Base-by-base conservation (phyloP, 2,329 filamentous ascomycete species). In the Aspergillus sp. region DNA sequence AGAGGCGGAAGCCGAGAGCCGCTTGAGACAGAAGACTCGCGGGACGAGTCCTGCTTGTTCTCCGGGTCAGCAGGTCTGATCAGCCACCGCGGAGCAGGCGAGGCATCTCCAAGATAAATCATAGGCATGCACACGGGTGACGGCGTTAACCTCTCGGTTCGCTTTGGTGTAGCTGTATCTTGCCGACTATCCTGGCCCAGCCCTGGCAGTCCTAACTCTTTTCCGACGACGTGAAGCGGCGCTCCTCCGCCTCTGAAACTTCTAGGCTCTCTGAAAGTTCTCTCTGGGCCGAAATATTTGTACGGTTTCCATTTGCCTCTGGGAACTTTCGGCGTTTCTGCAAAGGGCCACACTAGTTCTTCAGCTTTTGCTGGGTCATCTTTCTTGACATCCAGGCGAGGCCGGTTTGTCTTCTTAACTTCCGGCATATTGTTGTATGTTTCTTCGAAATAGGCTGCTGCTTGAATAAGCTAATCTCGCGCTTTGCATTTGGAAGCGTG, bases 81-180 rank as follows among this genome's bases (percentile, higher is more conserved):
- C 30, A 66, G 31, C 66, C 66, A 68, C 15, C 66, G 61, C 25
- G 60, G 58, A 11, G 56, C 56, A 23, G 41, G 34, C 22, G 58
- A 46, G 25, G 30, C 15, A 38, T 58, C 54, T 2, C 64, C 62
- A 34, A 62, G 54, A 30, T 46, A 46, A 17, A 66, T 56, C 41
- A 31, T 48, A 7, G 58, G 62, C 9, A 50, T 30, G 19, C 38
- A 31, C 9, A 22, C 9, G 5, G 46, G 11, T 19, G 50, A 25
- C 9, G 50, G n/a, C 9, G n/a, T 5, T 4, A 17, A 17, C 23
- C 17, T 38, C n/a, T 23, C n/a, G 38, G 15, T 17, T 7, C 38
- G 19, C 7, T 30, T 5, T 7, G 45, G 17, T n/a, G 22, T 28
- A 25, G 3, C 9, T n/a, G 4, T 15, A 28, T 28, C 25, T 7